Evolutionary conservation across 2,329 filamentous ascomycete species (phyloP), one percentile per base, ranked within the genome.

Genomic region (Pyrenophora teres): DNA sequence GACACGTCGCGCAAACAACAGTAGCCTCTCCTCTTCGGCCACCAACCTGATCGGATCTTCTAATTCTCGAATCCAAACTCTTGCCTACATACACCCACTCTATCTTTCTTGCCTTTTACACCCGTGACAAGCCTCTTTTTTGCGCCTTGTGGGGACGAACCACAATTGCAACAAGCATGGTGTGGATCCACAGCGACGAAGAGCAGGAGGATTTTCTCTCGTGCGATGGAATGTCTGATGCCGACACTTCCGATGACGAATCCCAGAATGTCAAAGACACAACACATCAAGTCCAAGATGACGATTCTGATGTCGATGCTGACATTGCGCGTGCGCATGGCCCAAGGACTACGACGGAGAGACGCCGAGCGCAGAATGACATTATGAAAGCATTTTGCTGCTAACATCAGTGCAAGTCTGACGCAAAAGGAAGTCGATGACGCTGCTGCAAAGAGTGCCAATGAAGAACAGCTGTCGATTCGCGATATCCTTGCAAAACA

Each of bases 401-500:
- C 73, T 19, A 69, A 77, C 42, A 74, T 76, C 45, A 77, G 75
- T n/a, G 65, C 76, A 35, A 64, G 74, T 23, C 63, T 76, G n/a
- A 74, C 75, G 0, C 67, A 74, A 32, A 69, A 74, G 42, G 74
- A 76, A 45, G 56, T 73, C 30, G 72, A 74, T 41, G 63, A 70
- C 18, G 69, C 62, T n/a, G 62, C 48, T 21, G 52, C 73, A 16
- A 63, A 68, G 38, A 59, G 57, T n/a, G 60, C 65, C 23, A 74
- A 77, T 18, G 76, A 82, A 46, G 78, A 82, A 40, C 65, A 70
- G 15, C 74, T 83, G 16, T 84, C 81, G 1, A 81, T 82, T 35
- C 74, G 76, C n/a, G 75, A 78, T 39, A 73, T 86, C 4, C 72
- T 85, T 45, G 77, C 77, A 6, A 80, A 80, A 51, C 77, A 83